phyloP scores from a whole-genome alignment of 2,329 filamentous ascomycete genomes.

The Neofusicoccum cordaticola region DNA sequence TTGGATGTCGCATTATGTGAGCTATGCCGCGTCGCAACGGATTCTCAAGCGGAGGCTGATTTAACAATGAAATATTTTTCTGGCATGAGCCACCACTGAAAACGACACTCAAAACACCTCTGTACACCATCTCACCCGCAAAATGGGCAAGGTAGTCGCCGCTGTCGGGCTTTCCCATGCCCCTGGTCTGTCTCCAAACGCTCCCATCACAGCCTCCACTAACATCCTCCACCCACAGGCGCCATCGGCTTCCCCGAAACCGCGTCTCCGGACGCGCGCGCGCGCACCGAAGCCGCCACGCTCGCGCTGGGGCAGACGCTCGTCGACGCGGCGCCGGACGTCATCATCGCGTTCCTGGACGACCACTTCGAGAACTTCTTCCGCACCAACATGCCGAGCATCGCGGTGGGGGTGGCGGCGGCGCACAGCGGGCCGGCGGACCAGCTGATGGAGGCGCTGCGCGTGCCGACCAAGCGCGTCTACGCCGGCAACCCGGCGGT shows the following conservation, averaged over 20 bases:
- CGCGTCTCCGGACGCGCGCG: constrained; percentile 24
- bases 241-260: constrained; percentile 31
- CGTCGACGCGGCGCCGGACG: constrained; percentile 27
- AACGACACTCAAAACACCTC: background rate
- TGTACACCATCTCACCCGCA: background rate
- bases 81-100: background rate
- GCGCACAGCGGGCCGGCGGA: constrained; percentile 29
- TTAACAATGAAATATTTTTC: no score
- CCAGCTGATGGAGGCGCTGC: constrained; percentile 27
- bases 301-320: constrained; percentile 27
- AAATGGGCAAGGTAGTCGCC: constrained; percentile 20
- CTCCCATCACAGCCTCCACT: background rate
- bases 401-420: constrained; percentile 27
- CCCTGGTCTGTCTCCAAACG: constrained; percentile 9
- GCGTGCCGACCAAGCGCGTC: constrained; percentile 22
- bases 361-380: constrained; percentile 34
- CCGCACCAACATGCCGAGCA: constrained; percentile 29
- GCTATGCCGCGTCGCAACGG: background rate
- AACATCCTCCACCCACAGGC: constrained; percentile 15
- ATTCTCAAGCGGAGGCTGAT: no score
- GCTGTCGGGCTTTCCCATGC: constrained; percentile 18
- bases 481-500: constrained; percentile 27
- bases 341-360: constrained; percentile 33
- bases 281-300: constrained; percentile 27
- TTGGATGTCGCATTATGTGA: background rate